Evolutionary conservation across 2,329 filamentous ascomycete genomes (phyloP), one percentile per base, ranked within the genome.

Genomic region (Talaromyces amestolkiae): DNA sequence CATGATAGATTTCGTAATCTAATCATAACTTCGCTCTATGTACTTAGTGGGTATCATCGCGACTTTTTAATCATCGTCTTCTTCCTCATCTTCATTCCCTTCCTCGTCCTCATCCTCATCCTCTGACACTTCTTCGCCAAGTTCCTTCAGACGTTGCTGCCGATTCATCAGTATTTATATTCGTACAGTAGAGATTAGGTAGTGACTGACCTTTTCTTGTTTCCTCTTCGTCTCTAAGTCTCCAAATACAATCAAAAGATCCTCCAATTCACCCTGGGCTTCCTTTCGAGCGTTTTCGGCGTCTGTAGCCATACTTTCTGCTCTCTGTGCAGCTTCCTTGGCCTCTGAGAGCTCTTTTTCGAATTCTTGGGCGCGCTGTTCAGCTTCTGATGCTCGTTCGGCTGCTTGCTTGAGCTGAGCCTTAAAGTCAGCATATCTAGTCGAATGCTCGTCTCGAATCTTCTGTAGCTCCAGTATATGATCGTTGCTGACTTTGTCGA

Each of bases 191-290:
- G 39, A 49, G 51, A 41, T 22, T 22, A 19, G 37, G 22, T 22
- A 17, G 3, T 11, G 8, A 75, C 83, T 69, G 78, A 90, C 89
- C 84, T 91, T 94, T 74, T 94, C 92, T 70, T 86, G 87, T 49
- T 84, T 83, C 58, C 87, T 82, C 79, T 93, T 94, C 63, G 92
- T 90, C 76, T 95, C 91, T 19, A 93, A 74, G 73, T 95, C 91
- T 15, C 87, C 88, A 76, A 93, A 92, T 5, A 95, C 89, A 80
- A 94, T 90, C 41, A 95, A 80, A 63, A 94, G 82, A 75, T 95
- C 91, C 70, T 95, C 91, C 54, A 94, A 81, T 76, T 95, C 91
- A 2, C 86, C 83, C 74, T 94, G 91, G 5, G 85, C 84, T 1
- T 84, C 79, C 67, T 87, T 83, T 64, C 85, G 87, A 65, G 89